Conservation (phyloP, 768 basidiomycete genomes). For the Serendipita sp. region DNA sequence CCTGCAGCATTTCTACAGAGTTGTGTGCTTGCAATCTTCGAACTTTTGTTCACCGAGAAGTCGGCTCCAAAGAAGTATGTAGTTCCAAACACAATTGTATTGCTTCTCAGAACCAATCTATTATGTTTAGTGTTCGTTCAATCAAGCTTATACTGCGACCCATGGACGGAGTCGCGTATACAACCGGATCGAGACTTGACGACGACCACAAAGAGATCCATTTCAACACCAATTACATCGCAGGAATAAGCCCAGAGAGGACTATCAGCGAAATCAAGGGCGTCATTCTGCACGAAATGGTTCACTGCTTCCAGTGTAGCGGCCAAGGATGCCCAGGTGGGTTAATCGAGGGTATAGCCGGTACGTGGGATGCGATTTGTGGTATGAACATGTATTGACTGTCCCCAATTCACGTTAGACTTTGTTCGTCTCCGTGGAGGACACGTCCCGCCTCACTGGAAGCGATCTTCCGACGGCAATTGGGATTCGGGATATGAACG, state of each 20-base stretch:
- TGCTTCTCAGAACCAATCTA: constrained; percentile 6
- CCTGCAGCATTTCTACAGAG: constrained; percentile 24
- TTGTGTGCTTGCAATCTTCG: constrained; percentile 23
- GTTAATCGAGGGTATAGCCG: constrained; percentile 67
- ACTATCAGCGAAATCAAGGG: constrained; percentile 46
- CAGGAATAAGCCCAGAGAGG: constrained; percentile 23
- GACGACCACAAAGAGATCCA: constrained; percentile 54
- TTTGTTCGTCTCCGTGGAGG: constrained; percentile 51
- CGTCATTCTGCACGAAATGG: constrained; percentile 59
- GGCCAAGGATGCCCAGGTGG: constrained; percentile 49
- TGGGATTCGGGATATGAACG: constrained; percentile 69
- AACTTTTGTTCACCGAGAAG: constrained; percentile 30
- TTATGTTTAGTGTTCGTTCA: constrained; percentile 13
- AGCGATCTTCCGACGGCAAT: constrained; percentile 24
- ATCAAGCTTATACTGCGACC: constrained; percentile 13
- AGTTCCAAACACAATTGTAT: constrained; percentile 3
- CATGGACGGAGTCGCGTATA: constrained; percentile 60
- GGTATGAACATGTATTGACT: not conserved
- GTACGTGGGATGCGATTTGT: constrained; percentile 22
- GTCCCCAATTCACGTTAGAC: constrained; percentile 26
- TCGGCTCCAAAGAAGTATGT: constrained; percentile 32
- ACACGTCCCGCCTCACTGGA: constrained; percentile 59
- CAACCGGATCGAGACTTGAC: constrained; percentile 32
- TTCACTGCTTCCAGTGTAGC: constrained; percentile 65
- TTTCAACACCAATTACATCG: constrained; percentile 51